Evolutionary conservation across 306 rosid genomes (phyloP).

Genomic region (Acacia melanoxylon): DNA sequence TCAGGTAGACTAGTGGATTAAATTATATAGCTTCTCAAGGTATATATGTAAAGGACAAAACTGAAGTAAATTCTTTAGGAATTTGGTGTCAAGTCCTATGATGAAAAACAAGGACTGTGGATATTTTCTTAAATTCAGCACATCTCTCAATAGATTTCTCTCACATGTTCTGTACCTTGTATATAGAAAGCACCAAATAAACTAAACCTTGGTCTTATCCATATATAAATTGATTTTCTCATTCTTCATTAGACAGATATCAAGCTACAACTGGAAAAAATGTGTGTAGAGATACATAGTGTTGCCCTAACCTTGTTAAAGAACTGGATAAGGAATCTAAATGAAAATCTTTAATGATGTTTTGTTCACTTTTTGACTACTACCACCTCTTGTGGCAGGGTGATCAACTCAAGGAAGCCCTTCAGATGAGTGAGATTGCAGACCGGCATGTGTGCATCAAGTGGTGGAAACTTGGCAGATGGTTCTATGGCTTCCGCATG

Average conservation of each 20-base stretch:
- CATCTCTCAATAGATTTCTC: not conserved
- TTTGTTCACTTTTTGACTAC: not conserved
- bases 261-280: not conserved
- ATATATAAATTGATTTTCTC: not conserved
- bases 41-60: not conserved
- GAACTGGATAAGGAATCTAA: not conserved
- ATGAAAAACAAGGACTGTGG: not conserved
- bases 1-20: not conserved
- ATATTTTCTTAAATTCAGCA: not conserved
- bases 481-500: conserved; percentile 78
- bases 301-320: not conserved
- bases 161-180: not conserved
- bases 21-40: not conserved
- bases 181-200: not conserved
- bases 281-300: not conserved
- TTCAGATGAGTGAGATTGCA: conserved; percentile 44
- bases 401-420: conserved; percentile 47
- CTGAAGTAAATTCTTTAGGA: not conserved
- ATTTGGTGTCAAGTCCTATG: not conserved
- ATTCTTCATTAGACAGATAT: not conserved
- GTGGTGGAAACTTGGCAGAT: conserved; percentile 98
- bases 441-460: conserved; percentile 58
- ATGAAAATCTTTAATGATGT: not conserved
- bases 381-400: conserved; percentile 49
- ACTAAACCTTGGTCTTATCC: not conserved